Conservation (phyloP, 148 eudicot genomes). For the Camellia japonica region DNA sequence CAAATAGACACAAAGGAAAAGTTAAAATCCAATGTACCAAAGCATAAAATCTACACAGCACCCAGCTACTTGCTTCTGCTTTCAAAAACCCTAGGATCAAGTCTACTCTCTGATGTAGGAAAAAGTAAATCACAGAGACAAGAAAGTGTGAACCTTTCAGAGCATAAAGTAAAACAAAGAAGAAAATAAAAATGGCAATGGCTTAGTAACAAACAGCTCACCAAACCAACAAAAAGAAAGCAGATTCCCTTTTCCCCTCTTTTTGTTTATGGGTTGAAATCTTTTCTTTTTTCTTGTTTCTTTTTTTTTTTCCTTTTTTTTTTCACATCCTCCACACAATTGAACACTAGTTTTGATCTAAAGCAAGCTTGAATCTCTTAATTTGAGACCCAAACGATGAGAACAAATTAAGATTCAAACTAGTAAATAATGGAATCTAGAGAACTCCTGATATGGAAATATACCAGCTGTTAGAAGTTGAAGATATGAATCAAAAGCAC, state of each 20-base stretch:
- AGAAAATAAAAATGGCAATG: slow-evolving; percentile 42
- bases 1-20: slow-evolving; percentile 42
- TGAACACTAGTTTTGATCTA: slow-evolving; percentile 18
- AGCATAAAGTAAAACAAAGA: slow-evolving; percentile 60
- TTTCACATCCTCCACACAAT: not conserved
- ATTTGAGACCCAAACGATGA: slow-evolving; percentile 19
- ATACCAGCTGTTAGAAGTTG: slow-evolving; percentile 16
- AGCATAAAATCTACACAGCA: slow-evolving; percentile 55
- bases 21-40: slow-evolving; percentile 52
- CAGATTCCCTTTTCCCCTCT: slow-evolving; percentile 53
- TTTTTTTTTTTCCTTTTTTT: too few species aligned
- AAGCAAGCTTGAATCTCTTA: slow-evolving; percentile 12
- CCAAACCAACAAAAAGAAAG: slow-evolving; percentile 53
- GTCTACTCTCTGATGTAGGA: slow-evolving; percentile 26
- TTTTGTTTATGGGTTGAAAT: slow-evolving; percentile 8
- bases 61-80: slow-evolving; percentile 18
- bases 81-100: slow-evolving; percentile 49
- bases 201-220: slow-evolving; percentile 87
- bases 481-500: slow-evolving; percentile 30
- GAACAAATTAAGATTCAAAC: not conserved
- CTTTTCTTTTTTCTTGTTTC: too few species aligned
- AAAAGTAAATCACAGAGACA: slow-evolving; percentile 46
- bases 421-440: slow-evolving; percentile 12
- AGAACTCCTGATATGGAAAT: slow-evolving; percentile 17
- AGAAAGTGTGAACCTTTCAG: slow-evolving; percentile 77